Evolutionary conservation across 2,329 filamentous ascomycete genomes (phyloP), one percentile per base, ranked within the genome.

Genomic region (Juglanconis sp.): DNA sequence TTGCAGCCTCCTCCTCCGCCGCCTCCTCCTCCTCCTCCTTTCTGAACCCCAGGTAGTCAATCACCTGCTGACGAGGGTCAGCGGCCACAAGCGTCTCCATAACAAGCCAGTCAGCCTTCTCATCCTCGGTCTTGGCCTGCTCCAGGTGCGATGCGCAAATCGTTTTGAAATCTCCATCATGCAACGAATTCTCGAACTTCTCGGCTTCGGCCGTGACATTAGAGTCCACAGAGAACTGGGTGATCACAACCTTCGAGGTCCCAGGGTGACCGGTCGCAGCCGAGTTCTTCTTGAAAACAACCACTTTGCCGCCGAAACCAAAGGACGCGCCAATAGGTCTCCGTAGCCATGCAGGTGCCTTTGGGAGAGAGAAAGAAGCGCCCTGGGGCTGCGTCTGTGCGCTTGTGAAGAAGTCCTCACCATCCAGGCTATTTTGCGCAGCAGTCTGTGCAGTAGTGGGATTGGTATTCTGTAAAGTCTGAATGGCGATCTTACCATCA

Each of bases 21-120:
- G 69, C 68, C 24, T 85, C 82, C 7, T 73, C 67, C 3, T 78
- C 71, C 31, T 83, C 79, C n/a, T 80, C 78, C 60, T 89, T 86
- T 35, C 85, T 80, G 74, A 98, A 94, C n/a, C 94, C 95, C 17
- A 99, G 84, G 71, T 96, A 93, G 66, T 96, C 89, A 30, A 95
- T 84, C 60, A 99, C 88, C 71, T 91, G 88, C 72, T 89, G 89
- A 47, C 93, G 87, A n/a, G 92, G 90, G 69, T 94, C 93, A 35
- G 90, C 87, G 3, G 91, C 88, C 53, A 94, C 89, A 63, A 99
- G 76, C 2, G 92, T 95, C 73, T 95, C 88, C 73, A 99, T 91
- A 42, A 98, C 92, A 65, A 90, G 89, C 95, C 95, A 99, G 74
- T 98, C 94, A 4, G 91, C 90, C 79, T 92, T 97, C 72, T 98